These are phyloP conservation scores for Talaromyces adpressus DNA, from an alignment of 495 filamentous ascomycete genomes.

Conservation along the genomic window DNA sequence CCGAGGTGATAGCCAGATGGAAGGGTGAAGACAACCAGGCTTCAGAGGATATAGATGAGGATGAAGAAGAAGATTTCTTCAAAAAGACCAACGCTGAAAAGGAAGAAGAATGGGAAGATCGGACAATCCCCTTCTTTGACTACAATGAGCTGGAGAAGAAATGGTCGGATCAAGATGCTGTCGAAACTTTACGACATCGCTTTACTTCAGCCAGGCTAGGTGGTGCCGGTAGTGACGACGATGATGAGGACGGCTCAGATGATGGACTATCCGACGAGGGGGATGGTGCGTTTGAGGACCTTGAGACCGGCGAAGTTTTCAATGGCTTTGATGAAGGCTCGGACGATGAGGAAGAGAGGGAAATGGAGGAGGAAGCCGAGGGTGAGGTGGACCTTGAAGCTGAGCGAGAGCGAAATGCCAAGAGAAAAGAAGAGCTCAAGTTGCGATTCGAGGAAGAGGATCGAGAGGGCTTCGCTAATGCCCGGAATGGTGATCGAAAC, in stretches of 20 bases:
- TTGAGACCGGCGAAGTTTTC: slow-evolving; percentile 67
- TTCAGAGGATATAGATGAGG: slow-evolving; percentile 18
- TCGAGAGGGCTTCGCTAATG: slow-evolving; percentile 83
- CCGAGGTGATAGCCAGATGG: slow-evolving; percentile 73
- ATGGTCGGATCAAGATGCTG: slow-evolving; percentile 72
- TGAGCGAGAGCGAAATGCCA: slow-evolving; percentile 85
- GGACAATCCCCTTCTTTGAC: slow-evolving; percentile 69
- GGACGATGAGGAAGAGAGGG: slow-evolving; percentile 24
- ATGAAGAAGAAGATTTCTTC: slow-evolving; percentile 76
- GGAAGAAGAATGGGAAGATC: slow-evolving; percentile 65
- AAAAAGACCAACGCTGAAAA: slow-evolving; percentile 59
- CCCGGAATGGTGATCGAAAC: slow-evolving; percentile 61
- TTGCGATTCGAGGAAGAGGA: slow-evolving; percentile 96
- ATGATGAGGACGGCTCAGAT: slow-evolving; percentile 41
- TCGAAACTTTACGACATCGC: slow-evolving; percentile 63
- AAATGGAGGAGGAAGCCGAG: slow-evolving; percentile 21
- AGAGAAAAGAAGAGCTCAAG: slow-evolving; percentile 87
- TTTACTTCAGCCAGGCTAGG: slow-evolving; percentile 64
- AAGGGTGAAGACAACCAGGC: slow-evolving; percentile 49
- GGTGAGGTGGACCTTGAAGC: slow-evolving; percentile 54
- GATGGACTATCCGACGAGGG: slow-evolving; percentile 56
- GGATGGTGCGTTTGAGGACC: slow-evolving; percentile 84
- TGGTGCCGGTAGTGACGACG: slow-evolving; percentile 30
- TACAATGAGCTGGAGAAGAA: slow-evolving; percentile 74
- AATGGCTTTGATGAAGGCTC: slow-evolving; percentile 36